Conservation (phyloP, 805 yeast species). For the Kurtzmaniella cleridarum region DNA sequence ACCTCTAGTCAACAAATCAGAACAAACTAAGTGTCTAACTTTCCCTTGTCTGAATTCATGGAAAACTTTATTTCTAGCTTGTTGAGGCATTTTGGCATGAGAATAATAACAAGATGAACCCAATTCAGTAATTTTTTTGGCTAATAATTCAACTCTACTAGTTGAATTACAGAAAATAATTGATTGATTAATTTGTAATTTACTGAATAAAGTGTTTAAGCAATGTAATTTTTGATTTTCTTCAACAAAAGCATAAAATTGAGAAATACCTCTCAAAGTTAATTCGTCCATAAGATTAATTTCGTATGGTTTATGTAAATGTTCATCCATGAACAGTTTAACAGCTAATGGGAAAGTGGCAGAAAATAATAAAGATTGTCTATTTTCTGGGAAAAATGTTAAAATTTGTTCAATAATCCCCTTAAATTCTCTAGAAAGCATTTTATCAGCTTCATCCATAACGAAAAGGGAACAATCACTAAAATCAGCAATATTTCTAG, state of each 20-base stretch:
- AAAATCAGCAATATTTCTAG: conserved; percentile 81
- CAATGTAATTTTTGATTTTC: conserved; percentile 95
- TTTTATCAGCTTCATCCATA: conserved; percentile 99
- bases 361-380: conserved; percentile 81
- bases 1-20: conserved; percentile 95
- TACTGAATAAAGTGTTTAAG: conserved; percentile 88
- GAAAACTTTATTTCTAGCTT: conserved; percentile 94
- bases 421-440: conserved; percentile 87
- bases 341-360: conserved; percentile 97
- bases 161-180: conserved; percentile 97
- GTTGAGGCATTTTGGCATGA: conserved; percentile 97
- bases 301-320: conserved; percentile 87
- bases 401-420: conserved; percentile 82
- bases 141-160: conserved; percentile 89
- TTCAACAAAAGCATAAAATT: conserved; percentile 97
- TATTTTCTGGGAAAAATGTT: conserved; percentile 60
- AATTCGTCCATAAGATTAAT: conserved; percentile 97
- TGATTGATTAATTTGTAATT: conserved; percentile 92
- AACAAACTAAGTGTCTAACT: conserved; percentile 94
- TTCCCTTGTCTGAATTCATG: conserved; percentile 98
- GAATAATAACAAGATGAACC: conserved; percentile 96
- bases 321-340: conserved; percentile 85
- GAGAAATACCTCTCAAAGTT: conserved; percentile 93
- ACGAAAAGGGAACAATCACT: conserved; percentile 82
- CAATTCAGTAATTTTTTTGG: conserved; percentile 91